Evolutionary conservation across 352 stramenopile genomes (phyloP).

Genomic region (Phytophthora meadii): DNA sequence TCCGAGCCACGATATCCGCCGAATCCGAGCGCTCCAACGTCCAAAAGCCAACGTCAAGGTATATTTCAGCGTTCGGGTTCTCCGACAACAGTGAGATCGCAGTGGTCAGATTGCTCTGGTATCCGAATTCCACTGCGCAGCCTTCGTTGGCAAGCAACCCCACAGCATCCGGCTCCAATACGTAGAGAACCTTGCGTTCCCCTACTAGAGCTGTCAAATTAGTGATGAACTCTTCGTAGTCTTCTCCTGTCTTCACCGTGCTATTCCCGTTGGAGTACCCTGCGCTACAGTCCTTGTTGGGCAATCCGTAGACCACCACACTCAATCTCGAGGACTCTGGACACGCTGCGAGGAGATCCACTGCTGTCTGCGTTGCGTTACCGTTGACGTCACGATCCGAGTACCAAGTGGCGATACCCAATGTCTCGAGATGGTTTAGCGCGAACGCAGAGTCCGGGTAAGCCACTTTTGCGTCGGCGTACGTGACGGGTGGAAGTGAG

Average conservation of each 20-base stretch:
- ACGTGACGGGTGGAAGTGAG: slow-evolving; percentile 52
- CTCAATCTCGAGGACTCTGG: slow-evolving; percentile 48
- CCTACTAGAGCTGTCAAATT: slow-evolving; percentile 50
- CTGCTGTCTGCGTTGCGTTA: slow-evolving; percentile 40
- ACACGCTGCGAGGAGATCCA: slow-evolving; percentile 47
- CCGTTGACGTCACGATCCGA: slow-evolving; percentile 51
- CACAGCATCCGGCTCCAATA: slow-evolving; percentile 76
- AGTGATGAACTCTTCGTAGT: slow-evolving; percentile 64
- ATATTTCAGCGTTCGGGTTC: slow-evolving; percentile 75
- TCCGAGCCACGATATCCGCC: slow-evolving; percentile 36
- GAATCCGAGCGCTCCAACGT: slow-evolving; percentile 40
- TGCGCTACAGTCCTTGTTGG: slow-evolving; percentile 79
- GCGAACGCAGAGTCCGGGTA: slow-evolving; percentile 60
- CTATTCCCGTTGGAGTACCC: slow-evolving; percentile 49
- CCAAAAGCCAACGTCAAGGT: slow-evolving; percentile 77
- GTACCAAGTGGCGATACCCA: slow-evolving; percentile 76
- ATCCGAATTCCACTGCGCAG: slow-evolving; percentile 51
- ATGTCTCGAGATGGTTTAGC: slow-evolving; percentile 56
- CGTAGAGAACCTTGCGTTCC: slow-evolving; percentile 66
- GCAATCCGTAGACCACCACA: slow-evolving; percentile 76
- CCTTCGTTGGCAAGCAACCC: slow-evolving; percentile 50
- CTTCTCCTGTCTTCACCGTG: slow-evolving; percentile 42
- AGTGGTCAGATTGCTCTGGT: slow-evolving; percentile 57
- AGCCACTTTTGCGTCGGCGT: slow-evolving; percentile 46
- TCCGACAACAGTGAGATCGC: slow-evolving; percentile 52